Base-by-base conservation (phyloP, 225 moss, liverwort and hornwort species). In the Asterella californica region DNA sequence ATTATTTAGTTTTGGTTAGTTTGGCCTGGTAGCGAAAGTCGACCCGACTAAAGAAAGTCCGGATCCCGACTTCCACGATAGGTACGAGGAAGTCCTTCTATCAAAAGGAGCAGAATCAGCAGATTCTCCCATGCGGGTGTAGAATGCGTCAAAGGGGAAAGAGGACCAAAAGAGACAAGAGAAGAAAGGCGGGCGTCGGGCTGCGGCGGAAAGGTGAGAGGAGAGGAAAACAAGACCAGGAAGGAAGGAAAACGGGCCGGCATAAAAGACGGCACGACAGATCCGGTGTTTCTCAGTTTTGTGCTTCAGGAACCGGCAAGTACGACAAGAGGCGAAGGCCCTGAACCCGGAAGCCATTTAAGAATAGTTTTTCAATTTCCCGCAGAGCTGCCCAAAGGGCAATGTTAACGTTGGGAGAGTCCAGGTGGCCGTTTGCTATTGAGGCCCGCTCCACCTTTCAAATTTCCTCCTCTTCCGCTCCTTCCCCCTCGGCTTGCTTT, bases 371-470 rank as follows among this genome's bases (percentile, higher is more conserved):
- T 65, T 65, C 65, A 65, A 65, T 33, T 65, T 65, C 2, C 38
- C 69, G n/a, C 72, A 27, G 47, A 27, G 14, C 76, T 69, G 76
- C 83, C 84, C 1, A 5, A 17, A 32, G 53, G 75, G 61, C 60
- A 84, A 85, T 82, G 82, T 82, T 82, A 70, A 66, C 85, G 85
- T 85, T 85, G 85, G 77, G 42, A 32, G 17, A 8, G 47, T 69
- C 68, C 75, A 79, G 52, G 69, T 79, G 79, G 78, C 70, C 82
- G 79, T 76, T 80, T 36, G 30, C 55, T 30, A 66, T 54, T 53
- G 64, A 79, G 65, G 71, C 67, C 79, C 79, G 82, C 82, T 79
- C 34, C 72, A 9, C 11, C 32, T 82, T 85, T 82, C 82, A 85
- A 85, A 82, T 85, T 82, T 72, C 65, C 62, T n/a, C 34, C 49